These are phyloP conservation scores for Murraya paniculata DNA, from an alignment of 345 rosid genomes.

Conservation along the genomic window DNA sequence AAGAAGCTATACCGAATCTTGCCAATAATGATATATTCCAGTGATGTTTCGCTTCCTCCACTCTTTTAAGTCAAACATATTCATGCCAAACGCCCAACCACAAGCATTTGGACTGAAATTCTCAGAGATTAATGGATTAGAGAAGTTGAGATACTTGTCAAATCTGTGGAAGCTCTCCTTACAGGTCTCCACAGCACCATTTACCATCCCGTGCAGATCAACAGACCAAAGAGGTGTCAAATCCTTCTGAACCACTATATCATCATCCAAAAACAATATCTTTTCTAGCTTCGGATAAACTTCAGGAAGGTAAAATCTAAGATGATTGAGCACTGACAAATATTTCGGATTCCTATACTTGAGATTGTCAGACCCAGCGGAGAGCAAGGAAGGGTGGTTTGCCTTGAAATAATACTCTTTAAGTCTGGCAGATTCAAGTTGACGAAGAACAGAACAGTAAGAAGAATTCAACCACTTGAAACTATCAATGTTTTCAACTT, in stretches of 20 bases:
- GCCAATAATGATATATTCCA: constrained; percentile 93
- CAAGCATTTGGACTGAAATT: constrained; percentile 81
- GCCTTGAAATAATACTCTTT: constrained; percentile 85
- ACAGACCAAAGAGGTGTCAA: constrained; percentile 76
- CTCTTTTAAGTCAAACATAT: constrained; percentile 91
- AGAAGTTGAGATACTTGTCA: constrained; percentile 97
- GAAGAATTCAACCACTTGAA: constrained; percentile 87
- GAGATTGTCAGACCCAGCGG: constrained; percentile 70
- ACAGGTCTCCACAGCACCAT: constrained; percentile 89
- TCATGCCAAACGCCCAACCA: constrained; percentile 99
- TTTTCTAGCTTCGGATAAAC: constrained; percentile 74
- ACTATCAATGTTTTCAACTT: constrained; percentile 69
- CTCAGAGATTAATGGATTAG: constrained; percentile 71
- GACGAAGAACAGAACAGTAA: constrained; percentile 79
- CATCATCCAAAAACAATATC: constrained; percentile 81
- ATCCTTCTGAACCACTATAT: constrained; percentile 85
- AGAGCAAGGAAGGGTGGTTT: constrained; percentile 64
- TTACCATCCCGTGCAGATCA: constrained; percentile 75
- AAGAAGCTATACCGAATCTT: constrained; percentile 67
- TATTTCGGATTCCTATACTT: constrained; percentile 85
- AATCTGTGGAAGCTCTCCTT: constrained; percentile 94
- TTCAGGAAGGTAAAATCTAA: constrained; percentile 86
- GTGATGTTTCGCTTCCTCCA: constrained; percentile 88
- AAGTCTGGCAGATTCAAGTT: constrained; percentile 79
- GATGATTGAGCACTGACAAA: constrained; percentile 85